A percentile compares a stretch with the other conserved stretches of the same genome.
phyloP scores from a whole-genome alignment of 148 eudicot species.

The Chenopodium quinoa region DNA sequence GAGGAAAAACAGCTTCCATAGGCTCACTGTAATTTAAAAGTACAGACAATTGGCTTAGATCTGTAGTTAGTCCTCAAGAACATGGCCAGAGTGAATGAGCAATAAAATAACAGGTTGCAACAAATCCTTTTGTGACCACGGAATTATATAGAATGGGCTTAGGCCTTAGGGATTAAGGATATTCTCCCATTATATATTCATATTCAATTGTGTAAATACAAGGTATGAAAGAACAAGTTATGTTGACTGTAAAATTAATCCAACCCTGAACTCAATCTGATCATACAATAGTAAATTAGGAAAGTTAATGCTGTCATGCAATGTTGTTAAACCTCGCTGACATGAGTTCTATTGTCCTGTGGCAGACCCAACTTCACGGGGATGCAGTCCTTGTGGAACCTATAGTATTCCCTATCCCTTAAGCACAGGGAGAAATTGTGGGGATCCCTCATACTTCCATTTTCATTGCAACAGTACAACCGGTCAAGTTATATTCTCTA shows the following conservation, averaged over 20 bases:
- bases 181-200: too few relatives aligned
- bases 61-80: not conserved
- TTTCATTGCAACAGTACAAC: conserved; percentile 13
- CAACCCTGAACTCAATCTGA: not conserved
- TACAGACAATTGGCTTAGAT: not conserved
- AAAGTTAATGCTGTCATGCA: not conserved
- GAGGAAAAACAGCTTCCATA: not conserved
- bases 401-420: conserved; percentile 22
- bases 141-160: not conserved
- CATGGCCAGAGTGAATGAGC: not conserved
- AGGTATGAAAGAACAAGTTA: not conserved
- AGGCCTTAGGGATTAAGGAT: too few relatives aligned
- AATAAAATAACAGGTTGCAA: not conserved
- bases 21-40: not conserved
- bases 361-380: conserved; percentile 14
- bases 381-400: conserved; percentile 21
- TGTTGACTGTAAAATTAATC: not conserved
- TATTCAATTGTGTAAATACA: not conserved
- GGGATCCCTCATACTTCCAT: conserved; percentile 20
- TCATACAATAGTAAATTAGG: not conserved
- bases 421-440: conserved; percentile 22
- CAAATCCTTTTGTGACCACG: not conserved
- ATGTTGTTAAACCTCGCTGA: not conserved
- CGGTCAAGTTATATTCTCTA: conserved; percentile 15
- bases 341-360: not conserved